Conservation (phyloP, 2,329 filamentous ascomycete genomes). For the Triangularia setosa region DNA sequence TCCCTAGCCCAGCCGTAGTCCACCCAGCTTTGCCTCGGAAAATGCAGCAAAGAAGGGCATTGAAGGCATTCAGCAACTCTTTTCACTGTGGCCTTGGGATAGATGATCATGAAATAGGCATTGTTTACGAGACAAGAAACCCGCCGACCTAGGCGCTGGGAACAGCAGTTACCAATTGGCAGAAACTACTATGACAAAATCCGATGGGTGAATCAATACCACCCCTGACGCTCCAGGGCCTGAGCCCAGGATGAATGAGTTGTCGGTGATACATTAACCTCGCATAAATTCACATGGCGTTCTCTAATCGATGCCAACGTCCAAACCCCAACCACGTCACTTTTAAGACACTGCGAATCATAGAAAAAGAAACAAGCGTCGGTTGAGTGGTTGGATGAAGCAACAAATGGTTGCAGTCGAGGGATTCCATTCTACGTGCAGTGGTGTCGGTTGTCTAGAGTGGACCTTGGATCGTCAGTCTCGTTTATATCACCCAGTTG, state of each 20-base stretch:
- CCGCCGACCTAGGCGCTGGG: too few relatives aligned
- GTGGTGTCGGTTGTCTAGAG: neutral
- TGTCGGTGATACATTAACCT: too few relatives aligned
- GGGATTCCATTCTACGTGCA: too few relatives aligned
- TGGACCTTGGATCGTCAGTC: neutral
- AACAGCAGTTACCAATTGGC: too few relatives aligned
- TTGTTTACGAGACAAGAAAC: too few relatives aligned
- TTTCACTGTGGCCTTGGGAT: too few relatives aligned
- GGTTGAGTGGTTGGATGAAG: neutral
- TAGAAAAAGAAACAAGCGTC: neutral
- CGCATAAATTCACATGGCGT: neutral
- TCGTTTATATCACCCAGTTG: neutral
- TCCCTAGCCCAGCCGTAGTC: neutral
- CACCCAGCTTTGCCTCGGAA: too few relatives aligned
- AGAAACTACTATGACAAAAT: too few relatives aligned
- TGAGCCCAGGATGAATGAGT: too few relatives aligned
- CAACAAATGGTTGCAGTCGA: neutral
- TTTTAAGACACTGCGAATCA: neutral
- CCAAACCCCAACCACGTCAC: neutral
- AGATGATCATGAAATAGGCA: too few relatives aligned
- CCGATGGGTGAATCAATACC: too few relatives aligned
- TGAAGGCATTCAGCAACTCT: neutral
- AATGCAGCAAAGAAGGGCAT: neutral
- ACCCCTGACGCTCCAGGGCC: too few relatives aligned
- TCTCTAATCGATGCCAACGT: neutral